Conservation (phyloP, 2,329 filamentous ascomycete genomes). For the Rutstroemia sydowiana region DNA sequence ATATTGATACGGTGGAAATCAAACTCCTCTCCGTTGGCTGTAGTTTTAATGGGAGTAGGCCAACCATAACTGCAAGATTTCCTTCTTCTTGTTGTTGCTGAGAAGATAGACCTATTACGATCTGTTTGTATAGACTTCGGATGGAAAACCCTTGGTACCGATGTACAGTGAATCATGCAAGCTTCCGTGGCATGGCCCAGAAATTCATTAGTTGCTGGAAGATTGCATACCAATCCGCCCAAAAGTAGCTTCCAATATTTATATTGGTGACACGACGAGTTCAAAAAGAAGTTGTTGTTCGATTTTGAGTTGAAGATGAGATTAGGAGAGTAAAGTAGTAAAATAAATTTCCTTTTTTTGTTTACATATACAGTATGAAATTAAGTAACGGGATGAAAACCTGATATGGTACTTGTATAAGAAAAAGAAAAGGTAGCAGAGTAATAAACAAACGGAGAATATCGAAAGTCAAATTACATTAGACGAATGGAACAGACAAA, state of each 20-base stretch:
- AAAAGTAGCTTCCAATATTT: too few species aligned
- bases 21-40: conserved; percentile 4
- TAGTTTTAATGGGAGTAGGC: conserved; percentile 8
- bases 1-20: neutral
- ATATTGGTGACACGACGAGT: too few species aligned
- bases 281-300: too few species aligned
- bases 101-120: neutral
- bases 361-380: too few species aligned
- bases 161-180: conserved; percentile 3
- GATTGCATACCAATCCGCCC: neutral
- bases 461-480: too few species aligned
- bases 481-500: too few species aligned
- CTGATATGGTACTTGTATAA: too few species aligned
- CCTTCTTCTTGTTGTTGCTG: neutral
- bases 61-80: neutral
- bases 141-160: conserved; percentile 3
- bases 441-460: too few species aligned
- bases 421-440: too few species aligned
- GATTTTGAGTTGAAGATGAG: neutral
- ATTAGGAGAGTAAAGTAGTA: too few species aligned
- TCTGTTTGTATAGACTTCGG: conserved; percentile 2
- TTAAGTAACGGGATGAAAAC: too few species aligned
- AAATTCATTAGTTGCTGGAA: neutral
- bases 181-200: conserved; percentile 3
- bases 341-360: too few species aligned